Evolutionary conservation across 2,329 filamentous ascomycete genomes (phyloP), one percentile per base, ranked within the genome.

Genomic region (Colletotrichum trifolii): DNA sequence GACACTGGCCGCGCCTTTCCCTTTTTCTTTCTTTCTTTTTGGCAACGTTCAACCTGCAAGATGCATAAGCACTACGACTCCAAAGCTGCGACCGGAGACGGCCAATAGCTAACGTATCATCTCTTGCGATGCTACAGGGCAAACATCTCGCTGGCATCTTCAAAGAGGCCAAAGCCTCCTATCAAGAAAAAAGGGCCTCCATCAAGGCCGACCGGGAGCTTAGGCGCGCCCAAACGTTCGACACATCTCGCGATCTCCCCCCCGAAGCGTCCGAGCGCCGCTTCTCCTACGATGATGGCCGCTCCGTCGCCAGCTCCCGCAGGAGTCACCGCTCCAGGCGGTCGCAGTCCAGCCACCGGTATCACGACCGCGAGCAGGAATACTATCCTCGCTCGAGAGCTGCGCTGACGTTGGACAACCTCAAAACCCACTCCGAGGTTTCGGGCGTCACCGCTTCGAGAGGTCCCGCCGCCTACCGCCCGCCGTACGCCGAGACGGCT

Each of bases 91-190:
- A 40, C 58, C 13, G 35, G 15, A 56, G 33, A 15, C 45, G 46
- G 39, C 42, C 54, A 34, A 50, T 53, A 57, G 46, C 66, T 69
- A 48, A 68, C 60, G n/a, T 54, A 42, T 57, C 58, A 62, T 35
- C 62, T 67, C 47, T 38, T 56, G 11, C 45, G 58, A 2, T 36
- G 40, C 38, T 54, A 63, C 73, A 96, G 93, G 93, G 93, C 74
- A 97, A 96, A 80, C 92, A 97, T 72, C 83, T 98, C 33, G 87
- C 96, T 73, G 90, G 89, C 75, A 91, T 97, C 74, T 96, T 97
- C 84, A 97, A 93, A 76, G 94, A 97, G 75, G 95, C 94, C 68
- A 93, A 93, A 75, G 88, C 90, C 58, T 92, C 92, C 64, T 98
- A 98, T 79, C 86, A 90, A 62, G 93, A 97, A 73, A 92, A 92